phyloP scores from a whole-genome alignment of 78 protist species.

The Isochrysis galbana region DNA sequence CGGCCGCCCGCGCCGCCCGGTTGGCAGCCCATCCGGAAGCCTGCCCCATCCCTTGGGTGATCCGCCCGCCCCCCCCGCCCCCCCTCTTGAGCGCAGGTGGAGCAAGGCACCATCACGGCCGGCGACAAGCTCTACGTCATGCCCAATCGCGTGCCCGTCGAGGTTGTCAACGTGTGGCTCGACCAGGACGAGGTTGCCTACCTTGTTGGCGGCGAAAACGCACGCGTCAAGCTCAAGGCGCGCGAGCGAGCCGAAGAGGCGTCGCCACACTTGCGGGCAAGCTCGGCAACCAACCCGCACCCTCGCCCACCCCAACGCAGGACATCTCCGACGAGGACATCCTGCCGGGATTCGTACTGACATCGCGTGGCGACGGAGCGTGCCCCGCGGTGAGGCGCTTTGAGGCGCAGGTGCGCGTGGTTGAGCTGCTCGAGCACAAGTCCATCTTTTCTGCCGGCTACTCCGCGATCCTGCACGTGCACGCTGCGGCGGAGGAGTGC shows the following conservation, averaged over 20 bases:
- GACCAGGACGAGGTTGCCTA: constrained; percentile 66
- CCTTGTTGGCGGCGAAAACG: constrained; percentile 80
- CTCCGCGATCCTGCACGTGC: constrained; percentile 4
- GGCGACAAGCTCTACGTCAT: constrained; percentile 70
- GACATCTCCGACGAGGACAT: constrained; percentile 74
- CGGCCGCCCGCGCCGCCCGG: too few species aligned
- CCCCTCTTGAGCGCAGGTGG: too few species aligned
- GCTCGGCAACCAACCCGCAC: too few species aligned
- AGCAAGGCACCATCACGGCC: constrained; percentile 68
- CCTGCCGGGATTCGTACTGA: constrained; percentile 11
- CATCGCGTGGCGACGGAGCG: neutral
- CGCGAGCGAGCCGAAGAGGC: too few species aligned
- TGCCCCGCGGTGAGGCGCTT: constrained; percentile 41
- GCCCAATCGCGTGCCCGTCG: constrained; percentile 69
- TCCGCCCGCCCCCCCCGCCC: too few species aligned
- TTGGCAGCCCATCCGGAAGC: too few species aligned
- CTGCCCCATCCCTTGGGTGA: too few species aligned
- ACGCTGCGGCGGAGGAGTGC: constrained; percentile 28
- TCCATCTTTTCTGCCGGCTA: constrained; percentile 29
- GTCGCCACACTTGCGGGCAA: too few species aligned
- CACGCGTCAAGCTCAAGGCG: constrained; percentile 72
- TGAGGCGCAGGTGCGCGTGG: constrained; percentile 75
- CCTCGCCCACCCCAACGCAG: too few species aligned
- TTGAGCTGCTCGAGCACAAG: constrained; percentile 70
- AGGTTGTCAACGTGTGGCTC: constrained; percentile 26